These are phyloP conservation scores for Mucor racemosus DNA, from an alignment of 371 early-diverging fungal genomes.

Conservation along the genomic window DNA sequence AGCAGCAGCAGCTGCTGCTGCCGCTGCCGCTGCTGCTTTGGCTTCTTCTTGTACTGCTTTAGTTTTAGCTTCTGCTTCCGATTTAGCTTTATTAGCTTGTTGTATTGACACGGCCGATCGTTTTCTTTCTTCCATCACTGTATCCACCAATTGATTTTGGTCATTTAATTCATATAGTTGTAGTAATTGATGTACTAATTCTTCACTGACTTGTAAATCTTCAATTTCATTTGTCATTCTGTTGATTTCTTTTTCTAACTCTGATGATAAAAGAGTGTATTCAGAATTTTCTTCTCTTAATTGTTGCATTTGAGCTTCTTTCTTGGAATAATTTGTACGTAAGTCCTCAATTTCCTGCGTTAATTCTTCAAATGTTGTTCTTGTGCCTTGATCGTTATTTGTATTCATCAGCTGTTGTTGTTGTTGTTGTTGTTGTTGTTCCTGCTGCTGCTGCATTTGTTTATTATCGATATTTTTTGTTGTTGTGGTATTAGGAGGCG, in stretches of 20 bases:
- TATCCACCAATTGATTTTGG: constrained; percentile 9
- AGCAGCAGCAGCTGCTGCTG: no score
- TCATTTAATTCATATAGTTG: not conserved
- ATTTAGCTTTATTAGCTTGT: not conserved
- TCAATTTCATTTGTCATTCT: constrained; percentile 34
- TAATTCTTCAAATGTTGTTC: not conserved
- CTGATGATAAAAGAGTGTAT: constrained; percentile 34
- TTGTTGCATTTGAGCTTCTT: constrained; percentile 20
- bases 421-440: not conserved
- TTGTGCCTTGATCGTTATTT: constrained; percentile 4
- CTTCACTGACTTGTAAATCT: constrained; percentile 18
- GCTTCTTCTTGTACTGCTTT: not conserved
- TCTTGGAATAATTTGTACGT: not conserved
- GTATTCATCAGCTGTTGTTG: constrained; percentile 1
- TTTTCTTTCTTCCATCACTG: not conserved
- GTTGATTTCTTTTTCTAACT: constrained; percentile 38
- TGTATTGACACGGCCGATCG: constrained; percentile 13
- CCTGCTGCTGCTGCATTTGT: not conserved
- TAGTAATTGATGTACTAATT: not conserved
- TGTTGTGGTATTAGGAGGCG: not conserved
- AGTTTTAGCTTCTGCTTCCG: not conserved
- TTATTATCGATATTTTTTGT: not conserved
- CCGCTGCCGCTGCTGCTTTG: not conserved
- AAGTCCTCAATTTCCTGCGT: not conserved
- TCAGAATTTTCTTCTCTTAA: constrained; percentile 42